phyloP scores from a whole-genome alignment of 2,329 filamentous ascomycete species.

The Lojkania enalia region DNA sequence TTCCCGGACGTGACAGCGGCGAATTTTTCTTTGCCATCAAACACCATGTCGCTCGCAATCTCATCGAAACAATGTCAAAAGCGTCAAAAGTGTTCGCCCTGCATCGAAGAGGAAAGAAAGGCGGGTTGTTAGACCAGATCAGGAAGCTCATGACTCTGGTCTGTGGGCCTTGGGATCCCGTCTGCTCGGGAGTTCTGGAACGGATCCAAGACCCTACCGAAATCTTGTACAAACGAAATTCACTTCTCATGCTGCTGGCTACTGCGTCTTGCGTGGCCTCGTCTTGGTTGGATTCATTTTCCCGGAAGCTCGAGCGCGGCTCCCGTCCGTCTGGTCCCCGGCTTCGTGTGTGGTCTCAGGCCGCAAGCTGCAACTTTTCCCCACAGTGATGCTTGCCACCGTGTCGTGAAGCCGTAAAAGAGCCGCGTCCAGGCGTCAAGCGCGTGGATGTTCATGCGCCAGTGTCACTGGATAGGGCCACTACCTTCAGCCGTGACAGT shows the following conservation, averaged over 20 bases:
- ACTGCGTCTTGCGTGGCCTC: too few relatives aligned
- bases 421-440: too few relatives aligned
- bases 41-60: constrained; percentile 21
- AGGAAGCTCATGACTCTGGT: constrained; percentile 30
- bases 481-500: too few relatives aligned
- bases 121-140: constrained; percentile 25
- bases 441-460: too few relatives aligned
- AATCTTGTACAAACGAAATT: constrained; percentile 30
- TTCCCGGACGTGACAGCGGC: constrained; percentile 17
- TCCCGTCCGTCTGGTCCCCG: constrained; percentile 36
- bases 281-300: constrained; percentile 19
- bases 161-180: constrained; percentile 18
- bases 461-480: too few relatives aligned
- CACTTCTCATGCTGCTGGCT: constrained; percentile 39
- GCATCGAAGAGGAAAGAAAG: constrained; percentile 23
- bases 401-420: too few relatives aligned
- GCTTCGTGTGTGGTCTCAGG: too few relatives aligned
- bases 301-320: constrained; percentile 29
- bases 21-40: constrained; percentile 11
- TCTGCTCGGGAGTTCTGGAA: constrained; percentile 28
- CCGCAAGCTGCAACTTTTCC: constrained; percentile 23
- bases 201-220: constrained; percentile 21
- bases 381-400: constrained; percentile 33
- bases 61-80: constrained; percentile 31
- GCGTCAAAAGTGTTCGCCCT: constrained; percentile 24